Percentiles rank a stretch among this genome's conserved stretches.
Conservation (phyloP, 371 early-diverging fungal genomes). For the Syncephalis fuscata region DNA sequence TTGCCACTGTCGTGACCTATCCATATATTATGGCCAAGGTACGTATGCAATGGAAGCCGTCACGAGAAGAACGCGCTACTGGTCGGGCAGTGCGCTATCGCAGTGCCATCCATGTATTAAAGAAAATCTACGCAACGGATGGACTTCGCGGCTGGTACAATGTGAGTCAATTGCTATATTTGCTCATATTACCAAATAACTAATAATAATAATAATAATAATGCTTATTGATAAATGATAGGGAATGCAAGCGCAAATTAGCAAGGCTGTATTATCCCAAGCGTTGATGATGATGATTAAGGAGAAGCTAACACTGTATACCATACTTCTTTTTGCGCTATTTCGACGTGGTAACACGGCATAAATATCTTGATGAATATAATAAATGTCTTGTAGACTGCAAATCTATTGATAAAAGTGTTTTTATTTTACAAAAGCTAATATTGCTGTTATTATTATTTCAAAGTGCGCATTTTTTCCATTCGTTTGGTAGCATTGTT, state of each 20-base stretch:
- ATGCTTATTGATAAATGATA: no score
- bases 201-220: no score
- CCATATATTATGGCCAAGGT: constrained; percentile 98
- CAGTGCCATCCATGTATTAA: constrained; percentile 73
- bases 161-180: no score
- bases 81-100: constrained; percentile 44
- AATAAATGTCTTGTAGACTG: no score
- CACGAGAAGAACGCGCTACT: constrained; percentile 30
- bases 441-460: no score
- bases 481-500: no score
- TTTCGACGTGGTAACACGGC: not conserved
- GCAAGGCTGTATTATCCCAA: constrained; percentile 91
- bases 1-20: constrained; percentile 76
- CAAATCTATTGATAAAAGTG: no score
- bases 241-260: constrained; percentile 93
- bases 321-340: not conserved
- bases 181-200: no score
- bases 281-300: constrained; percentile 89
- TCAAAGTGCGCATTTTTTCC: no score
- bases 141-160: constrained; percentile 88
- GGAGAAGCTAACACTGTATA: constrained; percentile 23
- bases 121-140: constrained; percentile 55
- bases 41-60: constrained; percentile 86
- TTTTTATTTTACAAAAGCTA: no score
- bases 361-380: no score